These are phyloP conservation scores for Yamadazyma oceani DNA, from an alignment of 1,139 yeast species.

Conservation along the genomic window DNA sequence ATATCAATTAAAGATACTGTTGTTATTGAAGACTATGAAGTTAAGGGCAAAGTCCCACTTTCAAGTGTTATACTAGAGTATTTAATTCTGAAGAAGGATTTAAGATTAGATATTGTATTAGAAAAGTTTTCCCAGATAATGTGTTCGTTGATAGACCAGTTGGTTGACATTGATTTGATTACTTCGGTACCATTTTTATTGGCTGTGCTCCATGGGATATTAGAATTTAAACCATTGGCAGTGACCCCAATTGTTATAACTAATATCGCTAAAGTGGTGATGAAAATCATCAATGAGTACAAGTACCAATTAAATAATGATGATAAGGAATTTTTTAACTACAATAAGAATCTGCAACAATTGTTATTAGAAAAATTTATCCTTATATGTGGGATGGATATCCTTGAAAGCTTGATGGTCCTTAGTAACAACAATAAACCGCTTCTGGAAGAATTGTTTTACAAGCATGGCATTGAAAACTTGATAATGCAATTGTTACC, in stretches of 20 bases:
- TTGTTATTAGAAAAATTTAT: slow-evolving; percentile 50
- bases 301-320: slow-evolving; percentile 11
- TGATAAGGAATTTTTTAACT: slow-evolving; percentile 19
- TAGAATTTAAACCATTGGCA: slow-evolving; percentile 60
- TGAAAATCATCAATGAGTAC: slow-evolving; percentile 18
- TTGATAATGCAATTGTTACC: slow-evolving; percentile 34
- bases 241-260: slow-evolving; percentile 33
- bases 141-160: slow-evolving; percentile 29
- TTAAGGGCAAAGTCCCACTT: slow-evolving; percentile 31
- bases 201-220: slow-evolving; percentile 50
- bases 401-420: slow-evolving; percentile 42
- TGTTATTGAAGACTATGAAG: slow-evolving; percentile 29
- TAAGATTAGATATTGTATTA: slow-evolving; percentile 45
- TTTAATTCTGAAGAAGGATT: slow-evolving; percentile 40
- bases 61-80: slow-evolving; percentile 34
- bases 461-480: slow-evolving; percentile 16
- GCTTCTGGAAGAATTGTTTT: slow-evolving; percentile 7
- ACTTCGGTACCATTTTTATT: slow-evolving; percentile 55
- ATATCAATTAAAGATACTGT: slow-evolving; percentile 41
- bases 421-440: slow-evolving; percentile 8
- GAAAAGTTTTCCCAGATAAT: slow-evolving; percentile 40
- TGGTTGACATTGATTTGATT: slow-evolving; percentile 25
- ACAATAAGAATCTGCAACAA: slow-evolving; percentile 40
- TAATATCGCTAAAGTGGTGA: slow-evolving; percentile 19
- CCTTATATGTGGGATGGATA: slow-evolving; percentile 53